phyloP scores from a whole-genome alignment of 129 eudicot species.

The Centella asiatica region DNA sequence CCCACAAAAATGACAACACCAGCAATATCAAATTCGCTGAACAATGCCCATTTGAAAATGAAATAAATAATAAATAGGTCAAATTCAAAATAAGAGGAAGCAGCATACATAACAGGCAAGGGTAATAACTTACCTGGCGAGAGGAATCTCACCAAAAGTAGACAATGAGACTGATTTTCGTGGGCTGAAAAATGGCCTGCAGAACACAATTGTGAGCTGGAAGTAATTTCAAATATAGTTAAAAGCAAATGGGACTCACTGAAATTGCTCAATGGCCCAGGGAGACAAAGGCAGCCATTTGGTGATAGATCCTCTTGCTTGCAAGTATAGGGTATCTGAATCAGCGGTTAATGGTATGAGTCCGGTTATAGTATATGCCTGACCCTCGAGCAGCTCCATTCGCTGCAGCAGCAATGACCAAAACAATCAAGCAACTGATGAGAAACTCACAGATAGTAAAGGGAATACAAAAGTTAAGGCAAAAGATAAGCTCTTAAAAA shows the following conservation, averaged over 20 bases:
- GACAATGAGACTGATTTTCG: slow-evolving; percentile 51
- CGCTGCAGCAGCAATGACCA: slow-evolving; percentile 26
- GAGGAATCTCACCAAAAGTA: slow-evolving; percentile 52
- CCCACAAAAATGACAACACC: slow-evolving; percentile 73
- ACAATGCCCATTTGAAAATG: slow-evolving; percentile 8
- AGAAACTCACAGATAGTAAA: neutral
- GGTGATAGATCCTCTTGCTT: slow-evolving; percentile 55
- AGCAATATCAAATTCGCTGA: slow-evolving; percentile 87
- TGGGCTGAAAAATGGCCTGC: slow-evolving; percentile 65
- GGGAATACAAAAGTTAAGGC: neutral
- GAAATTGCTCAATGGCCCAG: slow-evolving; percentile 31
- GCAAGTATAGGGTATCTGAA: slow-evolving; percentile 50
- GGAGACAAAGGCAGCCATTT: slow-evolving; percentile 56
- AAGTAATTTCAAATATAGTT: neutral
- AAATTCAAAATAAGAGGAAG: neutral
- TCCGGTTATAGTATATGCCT: slow-evolving; percentile 61
- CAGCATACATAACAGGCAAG: neutral
- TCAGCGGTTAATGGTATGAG: slow-evolving; percentile 56
- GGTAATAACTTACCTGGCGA: slow-evolving; percentile 47
- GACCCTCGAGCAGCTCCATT: slow-evolving; percentile 60
- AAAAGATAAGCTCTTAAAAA: neutral
- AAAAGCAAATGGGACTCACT: slow-evolving; percentile 31
- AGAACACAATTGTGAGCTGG: slow-evolving; percentile 6
- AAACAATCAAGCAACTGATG: slow-evolving; percentile 7
- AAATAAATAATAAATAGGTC: slow-evolving; percentile 4